Conservation (phyloP, 345 rosid species). For the Populus ilicifolia region DNA sequence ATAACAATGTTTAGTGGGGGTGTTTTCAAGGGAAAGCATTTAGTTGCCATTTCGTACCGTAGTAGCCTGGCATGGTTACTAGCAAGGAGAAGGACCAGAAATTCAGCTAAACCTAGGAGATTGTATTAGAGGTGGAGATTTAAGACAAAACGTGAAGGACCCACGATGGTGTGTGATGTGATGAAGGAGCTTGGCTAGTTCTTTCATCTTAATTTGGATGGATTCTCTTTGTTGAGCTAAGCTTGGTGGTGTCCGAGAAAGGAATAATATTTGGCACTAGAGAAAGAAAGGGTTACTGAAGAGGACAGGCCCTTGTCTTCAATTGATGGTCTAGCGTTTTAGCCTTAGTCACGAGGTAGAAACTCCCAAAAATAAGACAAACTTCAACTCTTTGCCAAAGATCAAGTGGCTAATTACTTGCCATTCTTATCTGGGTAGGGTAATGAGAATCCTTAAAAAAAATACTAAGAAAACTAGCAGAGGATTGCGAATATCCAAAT, state of each 20-base stretch:
- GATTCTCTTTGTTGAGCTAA: background rate
- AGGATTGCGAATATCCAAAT: no score
- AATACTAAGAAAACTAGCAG: no score
- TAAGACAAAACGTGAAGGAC: background rate
- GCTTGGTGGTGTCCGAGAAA: background rate
- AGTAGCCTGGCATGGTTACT: background rate
- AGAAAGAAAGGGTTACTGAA: background rate
- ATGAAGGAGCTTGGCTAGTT: background rate
- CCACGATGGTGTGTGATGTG: background rate
- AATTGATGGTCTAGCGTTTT: background rate
- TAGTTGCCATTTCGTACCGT: slow-evolving; percentile 4
- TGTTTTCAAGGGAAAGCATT: no score
- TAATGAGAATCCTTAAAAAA: background rate
- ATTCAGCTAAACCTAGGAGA: slow-evolving; percentile 18
- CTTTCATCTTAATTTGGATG: background rate
- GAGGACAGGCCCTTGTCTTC: background rate
- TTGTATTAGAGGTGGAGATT: background rate
- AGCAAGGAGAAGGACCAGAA: background rate
- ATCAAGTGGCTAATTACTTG: background rate
- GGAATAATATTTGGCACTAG: no score
- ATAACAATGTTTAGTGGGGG: no score
- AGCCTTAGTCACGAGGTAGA: background rate
- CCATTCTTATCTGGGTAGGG: background rate
- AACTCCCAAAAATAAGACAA: background rate
- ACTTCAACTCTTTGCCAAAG: background rate